phyloP scores from a whole-genome alignment of 2,329 filamentous ascomycete species.

The Monosporascus sp. region DNA sequence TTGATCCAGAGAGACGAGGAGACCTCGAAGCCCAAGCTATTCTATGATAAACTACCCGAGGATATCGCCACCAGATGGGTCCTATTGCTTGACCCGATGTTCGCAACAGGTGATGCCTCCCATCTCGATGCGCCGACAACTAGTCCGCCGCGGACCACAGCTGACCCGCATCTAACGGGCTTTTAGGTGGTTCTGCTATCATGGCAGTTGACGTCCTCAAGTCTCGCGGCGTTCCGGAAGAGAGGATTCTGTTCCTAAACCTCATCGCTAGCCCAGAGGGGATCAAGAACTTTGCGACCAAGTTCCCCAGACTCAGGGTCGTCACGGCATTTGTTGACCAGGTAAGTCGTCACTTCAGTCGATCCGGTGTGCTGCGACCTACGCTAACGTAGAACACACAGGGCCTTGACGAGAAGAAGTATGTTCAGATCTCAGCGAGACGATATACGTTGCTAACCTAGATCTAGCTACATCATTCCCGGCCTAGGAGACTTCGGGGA shows the following conservation, averaged over 20 bases:
- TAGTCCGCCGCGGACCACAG: constrained; percentile 1
- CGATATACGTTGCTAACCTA: constrained; percentile 30
- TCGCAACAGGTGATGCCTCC: constrained; percentile 71
- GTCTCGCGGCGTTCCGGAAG: constrained; percentile 84
- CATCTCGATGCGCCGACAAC: constrained; percentile 1
- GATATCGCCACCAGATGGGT: constrained; percentile 94
- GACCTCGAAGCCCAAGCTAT: constrained; percentile 83
- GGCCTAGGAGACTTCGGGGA: constrained; percentile 95
- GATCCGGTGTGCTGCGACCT: not conserved
- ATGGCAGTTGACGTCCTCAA: constrained; percentile 96
- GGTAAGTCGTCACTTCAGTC: constrained; percentile 29
- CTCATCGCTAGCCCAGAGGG: constrained; percentile 96
- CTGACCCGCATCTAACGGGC: constrained; percentile 5
- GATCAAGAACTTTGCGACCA: constrained; percentile 79
- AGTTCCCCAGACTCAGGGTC: constrained; percentile 83
- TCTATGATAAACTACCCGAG: constrained; percentile 95
- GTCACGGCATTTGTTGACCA: constrained; percentile 95
- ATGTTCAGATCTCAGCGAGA: constrained; percentile 30
- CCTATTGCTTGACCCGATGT: constrained; percentile 94
- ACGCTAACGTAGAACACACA: constrained; percentile 27
- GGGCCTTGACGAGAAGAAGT: constrained; percentile 98
- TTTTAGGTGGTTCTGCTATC: constrained; percentile 82
- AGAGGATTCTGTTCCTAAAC: constrained; percentile 93
- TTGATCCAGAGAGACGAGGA: constrained; percentile 97
- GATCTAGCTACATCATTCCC: constrained; percentile 83